A percentile compares a stretch with the other conserved stretches of the same genome.
These are phyloP conservation scores for Tetragonia tetragonoides DNA, from an alignment of 148 eudicot genomes.

Conservation along the genomic window DNA sequence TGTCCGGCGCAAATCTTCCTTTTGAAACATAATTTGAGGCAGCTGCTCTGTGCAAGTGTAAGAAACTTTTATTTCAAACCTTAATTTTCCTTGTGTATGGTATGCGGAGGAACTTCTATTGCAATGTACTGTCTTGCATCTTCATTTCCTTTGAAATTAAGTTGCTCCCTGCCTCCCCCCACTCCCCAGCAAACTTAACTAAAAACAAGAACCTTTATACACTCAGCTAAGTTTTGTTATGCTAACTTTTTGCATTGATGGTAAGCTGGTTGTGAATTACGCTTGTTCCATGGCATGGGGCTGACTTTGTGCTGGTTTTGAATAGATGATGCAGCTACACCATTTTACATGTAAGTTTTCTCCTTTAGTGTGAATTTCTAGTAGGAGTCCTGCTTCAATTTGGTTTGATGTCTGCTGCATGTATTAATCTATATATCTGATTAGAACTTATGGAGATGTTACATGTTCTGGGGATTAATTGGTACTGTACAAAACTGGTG, in stretches of 20 bases:
- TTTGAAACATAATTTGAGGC: too few species aligned
- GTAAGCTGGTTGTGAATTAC: constrained; percentile 79
- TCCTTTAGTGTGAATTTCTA: background rate
- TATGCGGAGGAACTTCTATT: too few species aligned
- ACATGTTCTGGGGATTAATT: background rate
- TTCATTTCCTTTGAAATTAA: too few species aligned
- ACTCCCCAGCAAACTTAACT: background rate
- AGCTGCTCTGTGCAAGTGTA: too few species aligned
- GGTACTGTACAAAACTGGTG: background rate
- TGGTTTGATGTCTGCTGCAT: background rate
- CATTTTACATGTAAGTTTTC: constrained; percentile 15
- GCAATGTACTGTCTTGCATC: too few species aligned
- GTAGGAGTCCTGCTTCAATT: background rate
- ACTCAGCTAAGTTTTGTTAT: background rate
- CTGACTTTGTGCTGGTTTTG: constrained; percentile 24
- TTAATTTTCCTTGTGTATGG: too few species aligned
- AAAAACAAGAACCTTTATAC: background rate
- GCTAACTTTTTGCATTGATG: constrained; percentile 89
- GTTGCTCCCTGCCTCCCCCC: too few species aligned
- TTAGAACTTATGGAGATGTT: background rate
- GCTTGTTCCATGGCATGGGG: constrained; percentile 98
- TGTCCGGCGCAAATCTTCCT: too few species aligned
- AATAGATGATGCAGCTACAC: background rate
- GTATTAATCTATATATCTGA: background rate
- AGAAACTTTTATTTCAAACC: too few species aligned